Evolutionary conservation across 768 basidiomycete species (phyloP), one percentile per base, ranked within the genome.

Genomic region (Hericium rajendrae): DNA sequence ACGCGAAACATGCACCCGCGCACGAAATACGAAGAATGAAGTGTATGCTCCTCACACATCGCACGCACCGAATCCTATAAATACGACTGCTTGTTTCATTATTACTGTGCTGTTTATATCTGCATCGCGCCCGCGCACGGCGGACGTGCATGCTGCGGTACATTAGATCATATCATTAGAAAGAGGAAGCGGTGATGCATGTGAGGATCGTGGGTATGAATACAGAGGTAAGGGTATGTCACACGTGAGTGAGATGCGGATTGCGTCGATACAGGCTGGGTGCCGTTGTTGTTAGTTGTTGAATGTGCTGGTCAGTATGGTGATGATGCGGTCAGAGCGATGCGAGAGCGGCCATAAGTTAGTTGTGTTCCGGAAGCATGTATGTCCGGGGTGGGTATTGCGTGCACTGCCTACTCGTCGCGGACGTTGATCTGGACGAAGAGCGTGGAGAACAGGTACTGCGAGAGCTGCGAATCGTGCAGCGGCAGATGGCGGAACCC

Each of bases 401-500:
- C 32, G 50, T n/a, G 11, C 49, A 40, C 26, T 50, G 49, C 18
- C 13, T 16, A 39, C 16, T 51, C 49, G 28, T 51, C 49, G 2
- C 49, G 49, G 11, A 51, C 16, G 49, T 37, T 26, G 49, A 51
- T 37, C 49, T 51, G 49, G 20, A 51, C 49, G 49, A 51, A 51
- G 3, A 51, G 49, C 49, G 49, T 51, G 8, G 49, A 51, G 49
- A 51, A 51, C 52, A 97, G 74, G 66, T 86, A 90, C 66, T 94
- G 92, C 40, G 88, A 86, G 48, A 91, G 81, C 67, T 94, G 86
- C 2, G 80, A 72, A 69, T 98, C 95, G 65, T 93, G 90, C 38
- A 98, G 73, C 0, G 95, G 93, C 5, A 98, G 70, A 70, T 98
- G 90, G 8, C 91, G 84, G 67, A 86, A 97, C 1, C 95, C 94